Percentiles rank a stretch among this genome's conserved stretches.
Evolutionary conservation across 2,329 filamentous ascomycete genomes (phyloP).

Genomic region (Corniculantispora saksenae): DNA sequence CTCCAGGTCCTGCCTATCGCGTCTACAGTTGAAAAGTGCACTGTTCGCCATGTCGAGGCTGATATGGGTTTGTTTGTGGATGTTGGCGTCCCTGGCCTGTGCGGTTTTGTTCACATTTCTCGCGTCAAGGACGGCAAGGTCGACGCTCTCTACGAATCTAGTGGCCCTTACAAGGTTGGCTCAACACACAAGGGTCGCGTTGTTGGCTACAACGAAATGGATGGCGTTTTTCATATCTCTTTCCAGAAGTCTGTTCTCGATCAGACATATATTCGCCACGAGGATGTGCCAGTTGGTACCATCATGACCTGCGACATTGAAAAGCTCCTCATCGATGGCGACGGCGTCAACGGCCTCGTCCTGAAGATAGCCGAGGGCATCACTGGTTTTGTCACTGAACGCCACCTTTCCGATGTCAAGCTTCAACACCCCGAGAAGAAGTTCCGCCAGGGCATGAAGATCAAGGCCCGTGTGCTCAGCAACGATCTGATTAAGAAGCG

Average conservation of each 20-base stretch:
- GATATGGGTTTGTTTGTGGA: constrained; percentile 81
- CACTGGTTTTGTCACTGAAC: constrained; percentile 82
- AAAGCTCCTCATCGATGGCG: constrained; percentile 75
- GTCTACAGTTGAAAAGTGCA: constrained; percentile 74
- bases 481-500: constrained; percentile 74
- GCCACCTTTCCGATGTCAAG: constrained; percentile 84
- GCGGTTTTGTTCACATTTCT: constrained; percentile 95
- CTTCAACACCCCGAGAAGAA: constrained; percentile 95
- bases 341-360: constrained; percentile 79
- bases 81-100: constrained; percentile 61
- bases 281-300: constrained; percentile 82
- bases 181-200: constrained; percentile 80
- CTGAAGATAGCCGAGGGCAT: constrained; percentile 85
- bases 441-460: constrained; percentile 80
- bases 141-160: constrained; percentile 74
- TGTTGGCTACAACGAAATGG: constrained; percentile 82
- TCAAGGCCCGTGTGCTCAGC: constrained; percentile 85
- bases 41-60: constrained; percentile 76
- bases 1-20: constrained; percentile 68
- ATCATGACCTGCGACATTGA: constrained; percentile 82
- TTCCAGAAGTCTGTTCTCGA: constrained; percentile 80
- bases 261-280: constrained; percentile 86
- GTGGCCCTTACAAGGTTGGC: constrained; percentile 76
- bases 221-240: constrained; percentile 83
- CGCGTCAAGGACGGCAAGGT: constrained; percentile 87